A percentile compares a stretch with the other conserved stretches of the same genome.
These are phyloP conservation scores for Cystoderma amianthinum DNA, from an alignment of 768 basidiomycete species.

Conservation along the genomic window DNA sequence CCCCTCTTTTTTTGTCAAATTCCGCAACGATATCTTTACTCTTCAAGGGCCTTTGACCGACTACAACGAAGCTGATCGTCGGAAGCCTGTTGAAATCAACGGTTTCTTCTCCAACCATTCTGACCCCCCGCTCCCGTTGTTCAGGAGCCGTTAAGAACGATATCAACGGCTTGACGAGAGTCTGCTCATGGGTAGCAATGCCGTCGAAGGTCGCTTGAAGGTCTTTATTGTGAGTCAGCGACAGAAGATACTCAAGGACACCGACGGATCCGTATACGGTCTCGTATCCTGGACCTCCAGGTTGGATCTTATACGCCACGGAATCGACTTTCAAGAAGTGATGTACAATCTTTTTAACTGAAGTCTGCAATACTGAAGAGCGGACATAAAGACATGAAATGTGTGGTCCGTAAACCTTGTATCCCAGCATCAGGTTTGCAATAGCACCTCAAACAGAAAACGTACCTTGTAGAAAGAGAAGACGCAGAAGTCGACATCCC, in stretches of 20 bases:
- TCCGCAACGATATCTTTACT: constrained; percentile 58
- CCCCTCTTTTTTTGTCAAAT: constrained; percentile 59
- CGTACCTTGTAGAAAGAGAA: constrained; percentile 74
- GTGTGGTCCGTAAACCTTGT: constrained; percentile 73
- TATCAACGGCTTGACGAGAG: constrained; percentile 46
- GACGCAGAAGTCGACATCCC: constrained; percentile 72
- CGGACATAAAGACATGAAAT: constrained; percentile 62
- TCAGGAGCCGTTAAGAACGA: constrained; percentile 42
- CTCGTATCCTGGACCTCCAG: constrained; percentile 74
- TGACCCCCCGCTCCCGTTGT: constrained; percentile 51
- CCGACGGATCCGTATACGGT: constrained; percentile 53
- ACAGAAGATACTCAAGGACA: constrained; percentile 56
- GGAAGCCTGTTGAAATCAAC: constrained; percentile 42
- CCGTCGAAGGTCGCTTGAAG: constrained; percentile 47
- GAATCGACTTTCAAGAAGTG: constrained; percentile 52
- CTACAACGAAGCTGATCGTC: constrained; percentile 68
- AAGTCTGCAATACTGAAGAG: constrained; percentile 33
- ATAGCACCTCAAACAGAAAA: not conserved
- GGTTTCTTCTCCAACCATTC: constrained; percentile 57
- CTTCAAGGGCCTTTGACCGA: constrained; percentile 44
- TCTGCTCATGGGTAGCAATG: constrained; percentile 58
- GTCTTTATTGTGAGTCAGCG: constrained; percentile 41
- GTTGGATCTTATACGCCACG: constrained; percentile 57
- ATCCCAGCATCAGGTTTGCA: not conserved
- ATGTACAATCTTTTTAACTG: constrained; percentile 55